A percentile compares a stretch with the other conserved stretches of the same genome.
Evolutionary conservation across 2,329 filamentous ascomycete species (phyloP).

Genomic region (Fusarium sp.): DNA sequence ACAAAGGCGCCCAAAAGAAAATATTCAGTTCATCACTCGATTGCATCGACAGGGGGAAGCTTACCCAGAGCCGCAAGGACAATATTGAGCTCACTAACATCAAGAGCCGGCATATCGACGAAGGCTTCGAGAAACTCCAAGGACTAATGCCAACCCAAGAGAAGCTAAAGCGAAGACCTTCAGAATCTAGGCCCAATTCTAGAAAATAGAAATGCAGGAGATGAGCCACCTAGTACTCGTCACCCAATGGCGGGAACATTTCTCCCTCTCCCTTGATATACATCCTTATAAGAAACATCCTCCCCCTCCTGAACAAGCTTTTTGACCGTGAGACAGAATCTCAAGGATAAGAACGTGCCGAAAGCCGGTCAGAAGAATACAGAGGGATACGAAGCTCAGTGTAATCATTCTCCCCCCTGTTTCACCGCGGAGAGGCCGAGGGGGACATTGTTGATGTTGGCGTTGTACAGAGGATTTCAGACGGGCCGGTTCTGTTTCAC

Average conservation of each 20-base stretch:
- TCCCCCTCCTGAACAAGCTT: not conserved
- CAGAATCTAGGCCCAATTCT: not conserved
- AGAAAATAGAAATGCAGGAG: not conserved
- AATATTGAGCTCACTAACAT: conserved; percentile 47
- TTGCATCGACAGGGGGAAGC: not conserved
- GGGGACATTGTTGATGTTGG: not conserved
- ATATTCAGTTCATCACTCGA: no score
- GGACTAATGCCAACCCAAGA: not conserved
- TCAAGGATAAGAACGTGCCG: not conserved
- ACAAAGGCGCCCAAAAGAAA: conserved; percentile 49
- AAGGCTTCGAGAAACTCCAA: not conserved
- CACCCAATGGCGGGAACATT: not conserved
- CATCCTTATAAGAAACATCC: not conserved
- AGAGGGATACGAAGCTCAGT: not conserved
- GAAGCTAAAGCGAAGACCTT: not conserved
- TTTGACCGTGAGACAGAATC: not conserved
- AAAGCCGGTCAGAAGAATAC: not conserved
- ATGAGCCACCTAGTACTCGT: not conserved
- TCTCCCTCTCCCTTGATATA: conserved; percentile 3
- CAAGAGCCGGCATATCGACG: conserved; percentile 44
- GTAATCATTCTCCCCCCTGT: not conserved
- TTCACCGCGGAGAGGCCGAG: not conserved
- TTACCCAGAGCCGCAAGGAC: not conserved
- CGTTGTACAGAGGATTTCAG: not conserved
- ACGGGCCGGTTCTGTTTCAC: not conserved